phyloP scores from a whole-genome alignment of 2,329 filamentous ascomycete genomes.

The Trichoderma sp. region DNA sequence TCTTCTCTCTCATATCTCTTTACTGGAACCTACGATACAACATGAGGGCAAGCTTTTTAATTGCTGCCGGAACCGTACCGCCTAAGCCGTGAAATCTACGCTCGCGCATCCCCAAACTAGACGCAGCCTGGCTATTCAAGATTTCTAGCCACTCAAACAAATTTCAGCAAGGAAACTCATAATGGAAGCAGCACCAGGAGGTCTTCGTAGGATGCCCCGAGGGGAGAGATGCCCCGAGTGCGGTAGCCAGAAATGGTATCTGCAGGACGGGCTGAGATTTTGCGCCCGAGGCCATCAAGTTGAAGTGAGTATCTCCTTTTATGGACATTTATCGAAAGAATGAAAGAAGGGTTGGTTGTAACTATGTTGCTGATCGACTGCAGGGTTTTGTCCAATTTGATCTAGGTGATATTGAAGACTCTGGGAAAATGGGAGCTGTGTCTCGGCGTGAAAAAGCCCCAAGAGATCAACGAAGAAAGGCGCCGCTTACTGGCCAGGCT shows the following conservation, averaged over 20 bases:
- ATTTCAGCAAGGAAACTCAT: background rate
- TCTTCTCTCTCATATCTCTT: background rate
- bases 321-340: background rate
- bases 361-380: background rate
- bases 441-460: constrained; percentile 61
- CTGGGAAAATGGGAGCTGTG: constrained; percentile 61
- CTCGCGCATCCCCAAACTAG: background rate
- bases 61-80: background rate
- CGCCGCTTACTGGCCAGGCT: constrained; percentile 61
- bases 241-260: constrained; percentile 71
- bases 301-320: constrained; percentile 57
- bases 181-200: constrained; percentile 49
- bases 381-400: constrained; percentile 61
- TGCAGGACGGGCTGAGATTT: constrained; percentile 76
- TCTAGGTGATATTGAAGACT: constrained; percentile 71
- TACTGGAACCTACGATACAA: background rate
- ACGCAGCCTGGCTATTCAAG: background rate
- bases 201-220: constrained; percentile 55
- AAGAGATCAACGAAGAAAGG: constrained; percentile 54
- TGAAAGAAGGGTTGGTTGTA: background rate
- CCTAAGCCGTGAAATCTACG: constrained; percentile 12
- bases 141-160: background rate
- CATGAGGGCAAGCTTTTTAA: constrained; percentile 13
- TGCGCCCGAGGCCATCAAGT: constrained; percentile 81
- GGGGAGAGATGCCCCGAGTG: constrained; percentile 66